Conservation (phyloP, 768 basidiomycete species). For the Suillus sp. region DNA sequence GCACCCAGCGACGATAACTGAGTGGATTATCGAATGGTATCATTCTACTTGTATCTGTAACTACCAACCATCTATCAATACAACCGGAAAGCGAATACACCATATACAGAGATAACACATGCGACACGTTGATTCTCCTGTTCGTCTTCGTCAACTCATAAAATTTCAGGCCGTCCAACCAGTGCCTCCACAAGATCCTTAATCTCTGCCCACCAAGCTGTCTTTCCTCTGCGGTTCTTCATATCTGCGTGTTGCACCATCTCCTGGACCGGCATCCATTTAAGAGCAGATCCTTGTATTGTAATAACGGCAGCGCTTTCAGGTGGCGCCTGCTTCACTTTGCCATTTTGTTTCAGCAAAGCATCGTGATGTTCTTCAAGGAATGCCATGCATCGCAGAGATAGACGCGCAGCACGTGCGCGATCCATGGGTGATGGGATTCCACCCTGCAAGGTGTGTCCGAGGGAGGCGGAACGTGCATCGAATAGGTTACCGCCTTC, state of each 20-base stretch:
- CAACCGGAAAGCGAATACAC: background rate
- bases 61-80: background rate
- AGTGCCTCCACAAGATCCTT: slow-evolving; percentile 75
- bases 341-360: slow-evolving; percentile 52
- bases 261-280: slow-evolving; percentile 83
- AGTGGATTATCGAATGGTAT: background rate
- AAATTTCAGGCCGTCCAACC: slow-evolving; percentile 62
- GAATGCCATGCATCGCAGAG: slow-evolving; percentile 93
- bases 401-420: slow-evolving; percentile 84
- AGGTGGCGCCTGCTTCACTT: slow-evolving; percentile 53
- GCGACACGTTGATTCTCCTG: background rate
- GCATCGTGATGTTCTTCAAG: slow-evolving; percentile 77
- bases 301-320: slow-evolving; percentile 89
- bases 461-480: slow-evolving; percentile 91
- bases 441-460: slow-evolving; percentile 96
- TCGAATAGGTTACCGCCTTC: slow-evolving; percentile 94
- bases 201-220: slow-evolving; percentile 74
- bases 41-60: background rate
- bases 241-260: slow-evolving; percentile 90
- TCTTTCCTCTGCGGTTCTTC: slow-evolving; percentile 81
- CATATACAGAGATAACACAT: background rate
- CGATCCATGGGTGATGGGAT: slow-evolving; percentile 95
- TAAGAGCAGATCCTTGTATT: slow-evolving; percentile 78
- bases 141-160: slow-evolving; percentile 22
- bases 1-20: background rate